Evolutionary conservation across 2,329 filamentous ascomycete species (phyloP), one percentile per base, ranked within the genome.

Genomic region (Ophiocordyceps camponoti-leonardi): DNA sequence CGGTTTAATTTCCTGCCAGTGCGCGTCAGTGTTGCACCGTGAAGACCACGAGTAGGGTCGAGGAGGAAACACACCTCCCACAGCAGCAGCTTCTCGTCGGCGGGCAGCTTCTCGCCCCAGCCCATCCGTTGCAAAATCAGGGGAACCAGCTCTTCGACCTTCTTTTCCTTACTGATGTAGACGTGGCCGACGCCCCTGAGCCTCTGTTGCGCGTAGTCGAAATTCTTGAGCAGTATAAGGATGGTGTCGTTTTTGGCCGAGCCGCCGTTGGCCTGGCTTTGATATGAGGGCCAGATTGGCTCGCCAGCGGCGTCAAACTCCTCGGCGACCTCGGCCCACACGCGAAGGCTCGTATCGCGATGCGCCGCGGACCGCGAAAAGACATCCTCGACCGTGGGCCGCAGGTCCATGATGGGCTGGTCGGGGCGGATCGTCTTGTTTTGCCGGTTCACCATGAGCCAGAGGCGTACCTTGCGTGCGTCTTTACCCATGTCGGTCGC

Each of bases 361-460:
- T 71, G 67, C 16, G 81, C 67, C 1, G 69, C 64, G 4, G 71
- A 68, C 39, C 71, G 65, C 13, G 62, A 58, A 51, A 67, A 75
- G 0, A 68, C 67, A 47, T 95, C 87, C 53, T 88, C 84, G 14
- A 92, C 68, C 0, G 80, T 88, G 60, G 86, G 82, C 6, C 81
- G 73, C 2, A 78, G 66, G 56, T 94, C 87, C 59, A 77, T 76
- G 43, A 98, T 79, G 0, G 87, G 85, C 48, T 86, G 81, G 58
- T 98, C 92, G 0, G 93, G 92, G 18, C 92, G 79, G 35, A 86
- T 82, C 0, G 92, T 98, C 63, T 94, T 95, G 60, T 98, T 98
- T 61, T 98, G 92, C 12, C 92, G 82, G 58, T 95, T 96, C 1
- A 98, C 92, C 88, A 98, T 95, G 46, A 86, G 78, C 93, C 92